Conservation (phyloP, 1,284 basidiomycete species). For the Ceratobasidium sp. region DNA sequence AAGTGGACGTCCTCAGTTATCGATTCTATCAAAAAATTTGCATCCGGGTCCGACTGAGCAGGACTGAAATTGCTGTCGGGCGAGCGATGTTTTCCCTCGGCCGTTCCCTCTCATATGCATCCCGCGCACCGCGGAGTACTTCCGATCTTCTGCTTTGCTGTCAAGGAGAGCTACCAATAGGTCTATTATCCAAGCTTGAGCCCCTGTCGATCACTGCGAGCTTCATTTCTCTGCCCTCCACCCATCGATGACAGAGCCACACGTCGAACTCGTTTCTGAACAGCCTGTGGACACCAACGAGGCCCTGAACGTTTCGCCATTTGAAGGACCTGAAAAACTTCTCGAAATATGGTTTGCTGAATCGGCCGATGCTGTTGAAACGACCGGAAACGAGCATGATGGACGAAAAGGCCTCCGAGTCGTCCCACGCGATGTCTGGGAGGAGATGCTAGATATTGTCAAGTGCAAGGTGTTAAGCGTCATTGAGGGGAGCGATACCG, state of each 20-base stretch:
- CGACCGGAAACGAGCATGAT: slow-evolving; percentile 47
- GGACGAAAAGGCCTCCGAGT: slow-evolving; percentile 69
- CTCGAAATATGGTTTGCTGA: slow-evolving; percentile 98
- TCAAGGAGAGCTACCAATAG: slow-evolving; percentile 38
- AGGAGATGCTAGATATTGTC: slow-evolving; percentile 97
- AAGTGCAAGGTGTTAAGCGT: slow-evolving; percentile 96
- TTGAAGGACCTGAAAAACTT: slow-evolving; percentile 94
- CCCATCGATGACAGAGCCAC: slow-evolving; percentile 18
- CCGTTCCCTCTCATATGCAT: slow-evolving; percentile 62
- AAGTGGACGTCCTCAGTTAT: slow-evolving; percentile 2
- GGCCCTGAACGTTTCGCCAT: slow-evolving; percentile 56
- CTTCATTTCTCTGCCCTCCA: background rate
- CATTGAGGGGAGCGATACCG: slow-evolving; percentile 84
- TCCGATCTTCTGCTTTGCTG: slow-evolving; percentile 29
- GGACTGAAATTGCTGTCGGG: slow-evolving; percentile 2
- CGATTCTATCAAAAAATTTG: slow-evolving; percentile 34
- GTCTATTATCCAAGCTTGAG: background rate
- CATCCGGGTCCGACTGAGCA: slow-evolving; percentile 20
- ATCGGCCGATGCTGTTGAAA: slow-evolving; percentile 59
- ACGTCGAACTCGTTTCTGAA: slow-evolving; percentile 30
- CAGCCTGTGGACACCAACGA: slow-evolving; percentile 19
- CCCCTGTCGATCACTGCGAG: background rate
- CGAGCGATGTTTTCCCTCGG: slow-evolving; percentile 37
- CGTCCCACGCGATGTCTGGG: slow-evolving; percentile 84
- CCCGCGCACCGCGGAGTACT: slow-evolving; percentile 46